Percentiles rank a stretch among this genome's conserved stretches.
These are phyloP conservation scores for Colletotrichum chlorophyti DNA, from an alignment of 2,329 filamentous ascomycete genomes.

Conservation along the genomic window DNA sequence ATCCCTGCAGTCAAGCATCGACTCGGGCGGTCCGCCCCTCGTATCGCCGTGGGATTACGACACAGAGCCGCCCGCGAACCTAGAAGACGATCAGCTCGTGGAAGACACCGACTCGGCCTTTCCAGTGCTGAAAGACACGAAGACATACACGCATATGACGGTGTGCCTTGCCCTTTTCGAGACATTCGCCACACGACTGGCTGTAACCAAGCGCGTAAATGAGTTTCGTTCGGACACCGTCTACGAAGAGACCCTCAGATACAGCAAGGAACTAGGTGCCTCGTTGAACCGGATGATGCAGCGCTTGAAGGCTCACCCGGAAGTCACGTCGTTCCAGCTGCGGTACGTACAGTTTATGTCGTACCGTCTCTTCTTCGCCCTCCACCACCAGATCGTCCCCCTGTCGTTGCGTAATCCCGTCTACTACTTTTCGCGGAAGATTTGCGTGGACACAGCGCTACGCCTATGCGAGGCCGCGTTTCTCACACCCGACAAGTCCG, in stretches of 20 bases:
- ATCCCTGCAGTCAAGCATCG: conserved; percentile 56
- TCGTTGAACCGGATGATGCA: conserved; percentile 45
- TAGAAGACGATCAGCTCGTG: conserved; percentile 58
- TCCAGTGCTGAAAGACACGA: conserved; percentile 31
- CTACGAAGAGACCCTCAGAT: conserved; percentile 54
- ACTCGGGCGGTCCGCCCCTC: conserved; percentile 57
- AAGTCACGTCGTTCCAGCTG: conserved; percentile 47
- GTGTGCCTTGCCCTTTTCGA: conserved; percentile 53
- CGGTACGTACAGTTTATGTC: conserved; percentile 49
- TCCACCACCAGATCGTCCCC: conserved; percentile 59
- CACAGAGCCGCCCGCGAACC: conserved; percentile 54
- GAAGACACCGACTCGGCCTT: conserved; percentile 38
- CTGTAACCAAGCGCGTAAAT: conserved; percentile 53
- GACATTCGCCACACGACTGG: conserved; percentile 51
- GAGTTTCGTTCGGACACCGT: conserved; percentile 49
- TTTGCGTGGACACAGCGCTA: conserved; percentile 50
- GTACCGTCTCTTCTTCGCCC: conserved; percentile 56
- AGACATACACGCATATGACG: conserved; percentile 54
- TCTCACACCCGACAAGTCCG: conserved; percentile 22
- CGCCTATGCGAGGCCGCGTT: conserved; percentile 33
- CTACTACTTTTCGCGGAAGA: conserved; percentile 61
- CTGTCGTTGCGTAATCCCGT: conserved; percentile 51
- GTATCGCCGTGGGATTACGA: conserved; percentile 56
- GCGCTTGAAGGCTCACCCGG: conserved; percentile 32
- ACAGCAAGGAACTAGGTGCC: conserved; percentile 52